Base-by-base conservation (phyloP, 1,284 basidiomycete species). In the Chalciporus sp. region DNA sequence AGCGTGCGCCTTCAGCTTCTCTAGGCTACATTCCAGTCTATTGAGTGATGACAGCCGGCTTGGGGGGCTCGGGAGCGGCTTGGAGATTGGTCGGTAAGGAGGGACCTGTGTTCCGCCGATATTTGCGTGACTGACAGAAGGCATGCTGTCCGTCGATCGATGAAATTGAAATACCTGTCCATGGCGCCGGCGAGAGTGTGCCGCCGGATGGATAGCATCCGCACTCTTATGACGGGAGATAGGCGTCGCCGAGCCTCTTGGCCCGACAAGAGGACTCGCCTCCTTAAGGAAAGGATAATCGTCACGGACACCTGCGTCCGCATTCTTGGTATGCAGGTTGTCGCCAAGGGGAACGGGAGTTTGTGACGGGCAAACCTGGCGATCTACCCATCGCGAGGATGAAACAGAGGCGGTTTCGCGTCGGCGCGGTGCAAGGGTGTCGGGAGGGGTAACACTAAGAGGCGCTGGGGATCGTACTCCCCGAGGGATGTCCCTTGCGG, bases 41-140 rank as follows among this genome's bases (percentile, higher is more conserved):
- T 69, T 64, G 16, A 69, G 55, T 11, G 70, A 72, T n/a, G 70
- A 71, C 42, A 53, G 58, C 10, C 64, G 58, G 51, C 59, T 56
- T 0, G 48, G 14, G 20, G 51, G 19, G 28, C n/a, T 37, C 12
- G 23, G 23, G 26, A 51, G 33, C 16, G 69, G 69, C 37, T 48
- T 56, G 3, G 65, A 65, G 23, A 61, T 63, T 50, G 57, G 63
- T 28, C 57, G 44, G 37, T 56, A 66, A 20, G 56, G 66, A 44
- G 50, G 49, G 37, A 39, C 3, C 49, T 58, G 67, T 14, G 57
- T 50, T 37, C 57, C 52, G 20, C 58, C 49, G 10, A 57, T 46
- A 44, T 54, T 23, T n/a, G 54, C n/a, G 17, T 57, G 28, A 31
- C 46, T 41, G 3, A 42, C 51, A 40, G 20, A 49, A 29, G 51